These are phyloP conservation scores for Pachysolen tannophilus DNA, from an alignment of 805 yeast species.

Conservation along the genomic window DNA sequence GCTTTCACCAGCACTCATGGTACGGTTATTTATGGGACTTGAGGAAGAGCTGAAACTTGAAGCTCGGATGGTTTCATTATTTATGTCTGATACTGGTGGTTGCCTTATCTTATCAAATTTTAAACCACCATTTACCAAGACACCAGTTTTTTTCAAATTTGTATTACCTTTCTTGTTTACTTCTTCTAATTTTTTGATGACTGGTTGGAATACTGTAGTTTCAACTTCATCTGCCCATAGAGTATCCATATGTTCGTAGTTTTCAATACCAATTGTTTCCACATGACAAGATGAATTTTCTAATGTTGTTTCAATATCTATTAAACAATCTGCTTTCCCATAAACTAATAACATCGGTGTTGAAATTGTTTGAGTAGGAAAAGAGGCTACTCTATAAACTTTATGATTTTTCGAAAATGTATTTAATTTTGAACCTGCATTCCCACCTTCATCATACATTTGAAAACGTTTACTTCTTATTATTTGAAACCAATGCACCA, in stretches of 20 bases:
- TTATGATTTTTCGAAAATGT: slow-evolving; percentile 15
- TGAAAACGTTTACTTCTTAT: slow-evolving; percentile 71
- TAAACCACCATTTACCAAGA: too few relatives aligned
- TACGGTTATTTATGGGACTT: too few relatives aligned
- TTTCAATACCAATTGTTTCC: slow-evolving; percentile 38
- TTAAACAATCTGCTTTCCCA: slow-evolving; percentile 78
- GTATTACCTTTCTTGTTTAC: background rate
- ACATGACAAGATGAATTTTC: slow-evolving; percentile 48
- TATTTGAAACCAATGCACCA: slow-evolving; percentile 96
- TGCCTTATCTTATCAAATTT: too few relatives aligned
- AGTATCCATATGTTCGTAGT: slow-evolving; percentile 87
- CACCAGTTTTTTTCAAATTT: too few relatives aligned
- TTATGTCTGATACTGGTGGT: too few relatives aligned
- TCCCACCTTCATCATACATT: slow-evolving; percentile 68
- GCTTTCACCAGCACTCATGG: too few relatives aligned
- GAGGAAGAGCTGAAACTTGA: too few relatives aligned
- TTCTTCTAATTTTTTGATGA: slow-evolving; percentile 7
- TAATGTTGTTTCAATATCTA: slow-evolving; percentile 55
- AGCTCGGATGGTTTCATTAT: too few relatives aligned
- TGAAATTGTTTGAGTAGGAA: slow-evolving; percentile 40
- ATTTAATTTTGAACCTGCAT: slow-evolving; percentile 24
- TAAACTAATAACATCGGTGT: slow-evolving; percentile 69
- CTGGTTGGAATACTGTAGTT: slow-evolving; percentile 26
- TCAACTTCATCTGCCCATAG: slow-evolving; percentile 77
- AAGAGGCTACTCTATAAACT: slow-evolving; percentile 37